Percentiles rank a stretch among this genome's conserved stretches.
Conservation (phyloP, 1,139 yeast genomes). For the Scheffersomyces stambukii region DNA sequence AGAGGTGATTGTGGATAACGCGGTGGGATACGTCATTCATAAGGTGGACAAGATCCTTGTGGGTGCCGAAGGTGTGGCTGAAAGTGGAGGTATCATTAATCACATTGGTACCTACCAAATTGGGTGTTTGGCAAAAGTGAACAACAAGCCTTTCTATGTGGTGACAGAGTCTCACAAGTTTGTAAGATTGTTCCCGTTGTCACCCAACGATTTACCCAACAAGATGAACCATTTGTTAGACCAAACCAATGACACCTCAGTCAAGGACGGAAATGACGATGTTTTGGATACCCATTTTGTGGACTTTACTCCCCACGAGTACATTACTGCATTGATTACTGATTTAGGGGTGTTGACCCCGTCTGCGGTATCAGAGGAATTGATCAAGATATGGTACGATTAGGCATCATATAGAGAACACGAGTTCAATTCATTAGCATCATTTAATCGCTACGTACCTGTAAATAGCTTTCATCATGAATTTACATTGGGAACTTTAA, state of each 20-base stretch:
- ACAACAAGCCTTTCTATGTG: constrained; percentile 90
- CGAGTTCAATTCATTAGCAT: no score
- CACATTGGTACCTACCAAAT: constrained; percentile 94
- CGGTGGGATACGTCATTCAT: constrained; percentile 90
- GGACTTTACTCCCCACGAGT: constrained; percentile 95
- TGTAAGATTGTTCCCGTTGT: constrained; percentile 90
- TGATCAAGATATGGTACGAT: constrained; percentile 97
- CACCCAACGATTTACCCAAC: constrained; percentile 87
- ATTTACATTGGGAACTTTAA: no score
- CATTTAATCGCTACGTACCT: no score
- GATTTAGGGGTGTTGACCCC: constrained; percentile 97
- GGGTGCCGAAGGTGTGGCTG: constrained; percentile 99
- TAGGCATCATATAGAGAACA: constrained; percentile 18
- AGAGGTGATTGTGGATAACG: constrained; percentile 84
- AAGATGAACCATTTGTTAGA: constrained; percentile 22
- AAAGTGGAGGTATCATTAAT: constrained; percentile 96
- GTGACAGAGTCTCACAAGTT: constrained; percentile 95
- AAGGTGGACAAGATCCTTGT: constrained; percentile 89
- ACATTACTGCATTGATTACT: constrained; percentile 91
- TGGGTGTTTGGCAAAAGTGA: constrained; percentile 86
- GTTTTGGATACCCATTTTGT: constrained; percentile 42
- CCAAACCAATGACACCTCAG: constrained; percentile 18
- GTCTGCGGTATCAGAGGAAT: constrained; percentile 94
- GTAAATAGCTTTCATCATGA: no score
- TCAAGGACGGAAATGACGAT: constrained; percentile 16